These are phyloP conservation scores for Linum trigynum DNA, from an alignment of 345 rosid species.

Conservation along the genomic window DNA sequence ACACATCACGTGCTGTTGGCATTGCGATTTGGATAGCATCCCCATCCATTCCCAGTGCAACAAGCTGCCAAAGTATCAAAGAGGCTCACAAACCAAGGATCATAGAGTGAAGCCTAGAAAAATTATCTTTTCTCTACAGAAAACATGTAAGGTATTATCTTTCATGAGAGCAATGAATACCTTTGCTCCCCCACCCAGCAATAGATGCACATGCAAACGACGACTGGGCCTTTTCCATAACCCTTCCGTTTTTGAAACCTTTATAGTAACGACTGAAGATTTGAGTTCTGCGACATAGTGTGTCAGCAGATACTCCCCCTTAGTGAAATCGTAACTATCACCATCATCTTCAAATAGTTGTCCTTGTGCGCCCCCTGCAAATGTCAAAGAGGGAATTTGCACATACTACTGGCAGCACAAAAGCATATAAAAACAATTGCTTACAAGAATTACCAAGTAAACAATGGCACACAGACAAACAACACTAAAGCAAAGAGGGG, in stretches of 20 bases:
- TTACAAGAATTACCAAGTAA: not conserved
- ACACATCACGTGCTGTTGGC: constrained; percentile 47
- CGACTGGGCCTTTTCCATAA: constrained; percentile 77
- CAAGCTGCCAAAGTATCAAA: constrained; percentile 39
- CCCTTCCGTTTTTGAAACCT: constrained; percentile 59
- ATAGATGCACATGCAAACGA: constrained; percentile 48
- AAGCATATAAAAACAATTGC: not conserved
- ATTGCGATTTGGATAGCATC: constrained; percentile 44
- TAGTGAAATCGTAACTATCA: constrained; percentile 70
- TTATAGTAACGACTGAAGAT: constrained; percentile 50
- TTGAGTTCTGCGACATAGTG: constrained; percentile 55
- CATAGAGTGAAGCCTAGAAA: not conserved
- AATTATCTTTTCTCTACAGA: not conserved
- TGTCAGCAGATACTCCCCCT: constrained; percentile 55
- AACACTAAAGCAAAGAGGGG: too few relatives aligned
- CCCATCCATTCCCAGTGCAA: constrained; percentile 84
- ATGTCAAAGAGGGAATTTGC: not conserved
- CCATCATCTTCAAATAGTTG: constrained; percentile 77
- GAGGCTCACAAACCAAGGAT: not conserved
- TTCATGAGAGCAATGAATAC: constrained; percentile 26
- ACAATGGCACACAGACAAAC: too few relatives aligned
- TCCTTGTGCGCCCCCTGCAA: constrained; percentile 65
- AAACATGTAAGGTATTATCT: not conserved
- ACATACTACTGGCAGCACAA: constrained; percentile 1
- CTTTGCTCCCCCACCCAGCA: constrained; percentile 79